A percentile compares a stretch with the other conserved stretches of the same genome.
These are phyloP conservation scores for Pontederia paniculata DNA, from an alignment of 176 grass and related monocot genomes.

Conservation along the genomic window DNA sequence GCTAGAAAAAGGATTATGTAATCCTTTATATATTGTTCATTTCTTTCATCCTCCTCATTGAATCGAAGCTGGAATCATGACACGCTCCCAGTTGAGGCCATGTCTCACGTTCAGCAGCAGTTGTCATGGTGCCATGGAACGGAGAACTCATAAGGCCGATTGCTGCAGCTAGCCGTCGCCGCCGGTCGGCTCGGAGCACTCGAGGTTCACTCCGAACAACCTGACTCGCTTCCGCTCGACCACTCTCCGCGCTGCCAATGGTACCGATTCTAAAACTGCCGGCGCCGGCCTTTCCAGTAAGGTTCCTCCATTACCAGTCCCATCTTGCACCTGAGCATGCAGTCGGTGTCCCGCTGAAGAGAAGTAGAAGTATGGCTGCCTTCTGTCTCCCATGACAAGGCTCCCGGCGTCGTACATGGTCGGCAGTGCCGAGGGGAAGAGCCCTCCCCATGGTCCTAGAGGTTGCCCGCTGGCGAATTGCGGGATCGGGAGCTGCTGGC, in stretches of 20 bases:
- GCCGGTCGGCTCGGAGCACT: neutral
- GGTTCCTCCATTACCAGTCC: neutral
- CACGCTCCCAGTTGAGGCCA: too few relatives aligned
- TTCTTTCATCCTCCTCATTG: too few relatives aligned
- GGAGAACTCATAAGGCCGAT: neutral
- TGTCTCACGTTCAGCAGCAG: too few relatives aligned
- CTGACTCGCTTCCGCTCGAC: neutral
- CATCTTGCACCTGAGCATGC: too few relatives aligned
- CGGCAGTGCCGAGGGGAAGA: neutral
- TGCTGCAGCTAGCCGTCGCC: neutral
- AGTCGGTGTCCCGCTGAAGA: too few relatives aligned
- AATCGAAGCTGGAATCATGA: too few relatives aligned
- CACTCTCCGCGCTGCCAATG: too few relatives aligned
- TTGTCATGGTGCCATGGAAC: too few relatives aligned
- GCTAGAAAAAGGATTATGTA: too few relatives aligned
- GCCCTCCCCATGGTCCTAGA: neutral
- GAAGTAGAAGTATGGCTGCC: neutral
- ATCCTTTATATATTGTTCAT: too few relatives aligned
- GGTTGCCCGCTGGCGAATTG: neutral
- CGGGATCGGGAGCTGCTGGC: neutral
- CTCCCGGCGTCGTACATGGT: neutral
- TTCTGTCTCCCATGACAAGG: neutral
- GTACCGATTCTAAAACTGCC: too few relatives aligned
- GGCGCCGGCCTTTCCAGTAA: neutral
- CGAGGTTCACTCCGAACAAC: conserved; percentile 5